Evolutionary conservation across 2,329 filamentous ascomycete genomes (phyloP).

Genomic region (Tolypocladium capitatum): DNA sequence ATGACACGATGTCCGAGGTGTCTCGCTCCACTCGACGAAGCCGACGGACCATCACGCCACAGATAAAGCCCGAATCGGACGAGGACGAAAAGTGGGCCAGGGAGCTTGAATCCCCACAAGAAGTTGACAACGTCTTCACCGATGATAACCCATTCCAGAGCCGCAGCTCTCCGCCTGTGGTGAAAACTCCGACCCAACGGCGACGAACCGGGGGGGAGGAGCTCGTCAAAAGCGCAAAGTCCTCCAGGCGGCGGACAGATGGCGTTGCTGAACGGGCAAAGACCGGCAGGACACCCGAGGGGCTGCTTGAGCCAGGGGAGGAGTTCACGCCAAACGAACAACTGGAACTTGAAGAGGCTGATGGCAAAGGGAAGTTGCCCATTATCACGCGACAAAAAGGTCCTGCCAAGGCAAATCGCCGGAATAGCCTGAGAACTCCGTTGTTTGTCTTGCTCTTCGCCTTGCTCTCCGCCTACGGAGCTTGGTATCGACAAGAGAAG

Average conservation of each 20-base stretch:
- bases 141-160: constrained; percentile 90
- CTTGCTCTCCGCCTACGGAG: constrained; percentile 57
- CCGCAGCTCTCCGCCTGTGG: constrained; percentile 53
- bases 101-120: constrained; percentile 19
- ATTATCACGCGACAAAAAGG: constrained; percentile 30
- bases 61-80: constrained; percentile 40
- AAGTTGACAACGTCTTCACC: constrained; percentile 53
- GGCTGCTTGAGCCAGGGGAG: constrained; percentile 55
- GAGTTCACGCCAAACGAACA: constrained; percentile 92
- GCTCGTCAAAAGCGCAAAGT: constrained; percentile 26
- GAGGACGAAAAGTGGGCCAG: constrained; percentile 21
- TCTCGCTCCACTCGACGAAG: constrained; percentile 33
- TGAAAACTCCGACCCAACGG: constrained; percentile 34
- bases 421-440: constrained; percentile 45
- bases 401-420: constrained; percentile 19
- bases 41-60: constrained; percentile 37
- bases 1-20: constrained; percentile 23
- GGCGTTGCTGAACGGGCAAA: constrained; percentile 11
- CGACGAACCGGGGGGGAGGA: constrained; percentile 34
- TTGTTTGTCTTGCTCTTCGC: constrained; percentile 59
- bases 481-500: constrained; percentile 90
- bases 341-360: constrained; percentile 61
- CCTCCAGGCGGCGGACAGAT: constrained; percentile 32
- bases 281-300: constrained; percentile 30
- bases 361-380: constrained; percentile 35